Base-by-base conservation (phyloP, 768 basidiomycete genomes). In the Pleurotus pulmonarius region DNA sequence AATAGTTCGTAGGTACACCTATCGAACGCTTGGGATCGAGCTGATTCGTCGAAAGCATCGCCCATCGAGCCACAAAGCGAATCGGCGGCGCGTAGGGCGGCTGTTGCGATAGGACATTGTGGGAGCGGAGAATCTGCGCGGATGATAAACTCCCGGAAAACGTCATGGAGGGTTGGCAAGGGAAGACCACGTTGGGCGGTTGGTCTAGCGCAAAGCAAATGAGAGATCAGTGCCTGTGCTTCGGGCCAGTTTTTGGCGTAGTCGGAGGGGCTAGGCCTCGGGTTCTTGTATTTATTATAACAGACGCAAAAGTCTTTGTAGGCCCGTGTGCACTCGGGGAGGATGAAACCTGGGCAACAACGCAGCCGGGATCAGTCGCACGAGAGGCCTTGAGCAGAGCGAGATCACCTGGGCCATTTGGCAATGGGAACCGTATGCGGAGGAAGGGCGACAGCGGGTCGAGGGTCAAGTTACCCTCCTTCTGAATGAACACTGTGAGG, bases 51-150 rank as follows among this genome's bases (percentile, higher is more conserved):
- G 22, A 16, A 52, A n/a, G 39, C 51, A 24, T 40, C 51, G 51
- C 51, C 51, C 51, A 52, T 52, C 15, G 51, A 52, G 16, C 13
- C 51, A 39, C 51, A 52, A 29, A 52, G 51, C 16, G 5, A 18
- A 37, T 15, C 2, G 37, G 51, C 51, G 9, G 51, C 39, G 18
- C 15, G 38, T 6, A 15, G 26, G 9, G 51, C 51, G 12, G 39
- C 7, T n/a, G n/a, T 40, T 11, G 37, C 51, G 18, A 39, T 5
- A 18, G 20, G 15, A 24, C 15, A n/a, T 3, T 11, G 16, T 16
- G 51, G 51, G 15, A 52, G 51, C 13, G 51, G 20, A 24, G 16
- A 9, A 13, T 52, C 51, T 6, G 39, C 38, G 7, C 40, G 29
- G 15, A 52, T 24, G 38, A 40, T 39, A 39, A 52, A 52, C 8